A percentile compares a stretch with the other conserved stretches of the same genome.
Conservation (phyloP, 225 moss, liverwort and hornwort genomes). For the Pleurozium schreberi region DNA sequence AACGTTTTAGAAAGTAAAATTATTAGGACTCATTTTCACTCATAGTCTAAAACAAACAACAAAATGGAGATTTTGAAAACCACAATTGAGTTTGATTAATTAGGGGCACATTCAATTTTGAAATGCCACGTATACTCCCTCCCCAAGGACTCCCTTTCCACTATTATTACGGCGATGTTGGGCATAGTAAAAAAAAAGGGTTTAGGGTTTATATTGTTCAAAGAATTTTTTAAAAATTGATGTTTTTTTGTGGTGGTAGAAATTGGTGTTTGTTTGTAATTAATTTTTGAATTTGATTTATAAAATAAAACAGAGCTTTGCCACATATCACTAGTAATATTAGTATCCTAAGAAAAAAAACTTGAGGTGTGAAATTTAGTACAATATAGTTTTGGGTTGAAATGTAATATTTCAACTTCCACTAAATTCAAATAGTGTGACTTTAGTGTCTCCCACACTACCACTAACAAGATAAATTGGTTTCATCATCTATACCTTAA, state of each 20-base stretch:
- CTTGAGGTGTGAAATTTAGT: too few relatives aligned
- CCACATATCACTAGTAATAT: not conserved
- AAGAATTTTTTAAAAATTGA: not conserved
- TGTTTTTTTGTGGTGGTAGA: not conserved
- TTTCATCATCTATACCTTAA: too few relatives aligned
- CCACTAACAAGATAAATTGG: not conserved
- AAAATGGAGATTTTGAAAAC: not conserved
- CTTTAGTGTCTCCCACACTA: not conserved
- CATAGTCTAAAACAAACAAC: not conserved
- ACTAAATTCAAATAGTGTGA: not conserved
- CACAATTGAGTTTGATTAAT: not conserved
- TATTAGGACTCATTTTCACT: not conserved
- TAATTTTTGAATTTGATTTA: not conserved
- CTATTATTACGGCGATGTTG: not conserved
- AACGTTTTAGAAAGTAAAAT: not conserved
- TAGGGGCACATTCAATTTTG: not conserved
- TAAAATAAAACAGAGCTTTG: not conserved
- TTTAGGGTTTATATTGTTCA: not conserved
- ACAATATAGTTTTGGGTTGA: too few relatives aligned
- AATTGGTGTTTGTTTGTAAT: not conserved
- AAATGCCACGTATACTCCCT: not conserved
- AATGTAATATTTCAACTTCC: not conserved
- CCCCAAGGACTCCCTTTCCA: rapidly evolving
- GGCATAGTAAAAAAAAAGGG: too few relatives aligned
- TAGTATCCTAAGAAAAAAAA: too few relatives aligned